Evolutionary conservation across 805 yeast genomes (phyloP).

Genomic region (Yarrowia yakushimensis): DNA sequence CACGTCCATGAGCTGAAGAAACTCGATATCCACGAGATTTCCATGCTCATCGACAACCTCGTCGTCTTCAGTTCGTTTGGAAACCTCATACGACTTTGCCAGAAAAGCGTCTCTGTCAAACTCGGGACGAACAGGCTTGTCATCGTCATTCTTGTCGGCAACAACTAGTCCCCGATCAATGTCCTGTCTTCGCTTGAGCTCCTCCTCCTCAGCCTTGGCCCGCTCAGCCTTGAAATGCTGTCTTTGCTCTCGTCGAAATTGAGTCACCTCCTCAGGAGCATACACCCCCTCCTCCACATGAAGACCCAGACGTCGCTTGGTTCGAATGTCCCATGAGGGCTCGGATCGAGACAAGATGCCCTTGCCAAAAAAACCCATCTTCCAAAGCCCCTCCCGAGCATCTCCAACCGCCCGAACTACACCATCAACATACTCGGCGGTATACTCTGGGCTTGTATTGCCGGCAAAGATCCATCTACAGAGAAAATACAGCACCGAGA

Average conservation of each 20-base stretch:
- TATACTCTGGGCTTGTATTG: slow-evolving; percentile 29
- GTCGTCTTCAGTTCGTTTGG: slow-evolving; percentile 41
- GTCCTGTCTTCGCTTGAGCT: slow-evolving; percentile 42
- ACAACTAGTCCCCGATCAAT: slow-evolving; percentile 38
- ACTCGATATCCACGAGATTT: slow-evolving; percentile 36
- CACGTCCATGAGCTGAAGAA: slow-evolving; percentile 66
- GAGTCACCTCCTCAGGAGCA: slow-evolving; percentile 76
- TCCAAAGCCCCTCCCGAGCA: slow-evolving; percentile 61
- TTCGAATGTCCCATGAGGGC: slow-evolving; percentile 82
- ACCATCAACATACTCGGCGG: slow-evolving; percentile 30
- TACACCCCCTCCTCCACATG: slow-evolving; percentile 39
- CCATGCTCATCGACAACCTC: slow-evolving; percentile 36
- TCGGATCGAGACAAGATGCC: slow-evolving; percentile 87
- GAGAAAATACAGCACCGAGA: slow-evolving; percentile 55
- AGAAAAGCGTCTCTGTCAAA: slow-evolving; percentile 1
- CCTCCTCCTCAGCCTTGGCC: slow-evolving; percentile 52
- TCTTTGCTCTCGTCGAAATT: slow-evolving; percentile 66
- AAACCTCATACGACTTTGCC: neutral
- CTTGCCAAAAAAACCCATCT: slow-evolving; percentile 88
- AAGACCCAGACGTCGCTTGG: slow-evolving; percentile 52
- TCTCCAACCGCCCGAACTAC: slow-evolving; percentile 40
- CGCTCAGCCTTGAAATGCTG: slow-evolving; percentile 68
- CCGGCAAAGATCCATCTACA: slow-evolving; percentile 32
- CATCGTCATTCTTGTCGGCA: slow-evolving; percentile 29
- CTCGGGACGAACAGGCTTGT: slow-evolving; percentile 28